phyloP scores from a whole-genome alignment of 495 filamentous ascomycete genomes.

The Pseudevernia furfuracea region DNA sequence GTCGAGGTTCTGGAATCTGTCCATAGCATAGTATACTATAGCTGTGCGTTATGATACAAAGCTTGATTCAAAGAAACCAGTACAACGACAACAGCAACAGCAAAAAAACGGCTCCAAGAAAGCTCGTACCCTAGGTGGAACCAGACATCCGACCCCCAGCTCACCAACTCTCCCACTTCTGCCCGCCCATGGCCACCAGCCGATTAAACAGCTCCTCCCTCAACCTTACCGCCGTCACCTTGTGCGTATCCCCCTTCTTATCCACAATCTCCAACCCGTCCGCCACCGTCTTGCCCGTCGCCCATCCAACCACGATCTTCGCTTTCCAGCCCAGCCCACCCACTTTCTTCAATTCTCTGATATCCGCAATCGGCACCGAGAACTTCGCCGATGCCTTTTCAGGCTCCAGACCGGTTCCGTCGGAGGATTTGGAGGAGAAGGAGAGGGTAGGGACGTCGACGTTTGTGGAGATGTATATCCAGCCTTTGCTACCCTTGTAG shows the following conservation, averaged over 20 bases:
- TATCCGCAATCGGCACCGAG: constrained; percentile 49
- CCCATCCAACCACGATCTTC: constrained; percentile 78
- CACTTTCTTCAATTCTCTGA: constrained; percentile 67
- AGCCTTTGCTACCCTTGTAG: constrained; percentile 63
- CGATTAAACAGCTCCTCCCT: constrained; percentile 84
- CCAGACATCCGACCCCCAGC: neutral
- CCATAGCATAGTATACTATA: neutral
- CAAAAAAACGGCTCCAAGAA: neutral
- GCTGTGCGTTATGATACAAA: neutral
- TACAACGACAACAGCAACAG: neutral
- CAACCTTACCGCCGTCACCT: constrained; percentile 64
- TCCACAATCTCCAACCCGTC: constrained; percentile 69
- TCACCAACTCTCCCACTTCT: constrained; percentile 84
- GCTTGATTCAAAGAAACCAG: neutral
- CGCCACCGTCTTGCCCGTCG: constrained; percentile 63
- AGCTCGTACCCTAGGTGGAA: neutral
- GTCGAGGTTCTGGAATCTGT: too few relatives aligned
- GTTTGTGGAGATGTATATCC: constrained; percentile 57
- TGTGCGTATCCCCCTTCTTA: constrained; percentile 44
- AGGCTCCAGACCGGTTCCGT: constrained; percentile 30
- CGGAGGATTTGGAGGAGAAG: constrained; percentile 46
- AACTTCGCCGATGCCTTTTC: constrained; percentile 28
- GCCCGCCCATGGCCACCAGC: constrained; percentile 68
- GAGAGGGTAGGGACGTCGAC: constrained; percentile 53
- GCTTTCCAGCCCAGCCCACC: constrained; percentile 86